Percentiles rank a stretch among this genome's conserved stretches.
phyloP scores from a whole-genome alignment of 75 land plant species.

The Ceratopteris richardii region DNA sequence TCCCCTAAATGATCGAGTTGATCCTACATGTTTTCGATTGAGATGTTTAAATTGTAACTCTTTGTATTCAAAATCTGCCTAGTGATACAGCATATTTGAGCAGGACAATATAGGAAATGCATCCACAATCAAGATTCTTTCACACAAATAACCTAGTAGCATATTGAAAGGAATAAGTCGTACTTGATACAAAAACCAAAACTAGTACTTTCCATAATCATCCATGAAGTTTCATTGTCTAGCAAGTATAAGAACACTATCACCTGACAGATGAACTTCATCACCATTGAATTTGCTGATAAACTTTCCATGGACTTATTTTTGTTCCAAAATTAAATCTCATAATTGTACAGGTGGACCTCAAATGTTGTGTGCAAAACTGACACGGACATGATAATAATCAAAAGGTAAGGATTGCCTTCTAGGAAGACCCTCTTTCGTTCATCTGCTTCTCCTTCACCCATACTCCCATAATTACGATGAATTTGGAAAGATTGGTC shows the following conservation, averaged over 20 bases:
- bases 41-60: too few species aligned
- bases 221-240: slow-evolving; percentile 99
- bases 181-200: slow-evolving; percentile 95
- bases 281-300: slow-evolving; percentile 90
- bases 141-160: too few species aligned
- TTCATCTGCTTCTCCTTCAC: slow-evolving; percentile 98
- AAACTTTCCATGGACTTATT: slow-evolving; percentile 99
- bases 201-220: slow-evolving; percentile 95
- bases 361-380: slow-evolving; percentile 89
- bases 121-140: too few species aligned
- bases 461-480: slow-evolving; percentile 93
- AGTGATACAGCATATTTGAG: too few species aligned
- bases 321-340: slow-evolving; percentile 98
- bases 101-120: too few species aligned
- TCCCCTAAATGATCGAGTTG: too few species aligned
- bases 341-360: too few species aligned
- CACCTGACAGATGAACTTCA: slow-evolving; percentile 80
- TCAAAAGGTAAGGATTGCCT: slow-evolving; percentile 91
- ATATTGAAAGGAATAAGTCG: too few species aligned
- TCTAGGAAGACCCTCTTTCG: slow-evolving; percentile 96
- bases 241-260: slow-evolving; percentile 91
- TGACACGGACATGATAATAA: slow-evolving; percentile 79
- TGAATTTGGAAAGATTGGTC: slow-evolving; percentile 97
- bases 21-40: too few species aligned
- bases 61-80: too few species aligned